Conservation (phyloP, 1,139 yeast species). For the Pichia sp. region DNA sequence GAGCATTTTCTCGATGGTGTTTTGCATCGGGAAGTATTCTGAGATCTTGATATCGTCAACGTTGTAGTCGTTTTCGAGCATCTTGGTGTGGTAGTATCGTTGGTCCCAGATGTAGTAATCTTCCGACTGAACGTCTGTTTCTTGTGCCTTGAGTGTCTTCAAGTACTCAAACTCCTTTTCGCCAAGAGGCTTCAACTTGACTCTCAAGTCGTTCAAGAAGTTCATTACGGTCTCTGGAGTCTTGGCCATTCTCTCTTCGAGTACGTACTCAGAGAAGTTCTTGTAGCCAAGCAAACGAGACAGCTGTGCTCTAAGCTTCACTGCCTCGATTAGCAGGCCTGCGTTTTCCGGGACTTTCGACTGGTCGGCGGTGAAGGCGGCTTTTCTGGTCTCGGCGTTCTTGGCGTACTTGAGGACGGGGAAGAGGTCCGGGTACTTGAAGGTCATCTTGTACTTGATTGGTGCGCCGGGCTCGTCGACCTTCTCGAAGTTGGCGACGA, state of each 20-base stretch:
- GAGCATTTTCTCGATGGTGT: conserved; percentile 65
- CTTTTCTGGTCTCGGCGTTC: conserved; percentile 58
- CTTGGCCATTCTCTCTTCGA: conserved; percentile 81
- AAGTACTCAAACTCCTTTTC: conserved; percentile 47
- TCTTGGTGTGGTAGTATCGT: conserved; percentile 57
- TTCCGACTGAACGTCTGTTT: conserved; percentile 35
- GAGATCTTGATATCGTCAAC: conserved; percentile 70
- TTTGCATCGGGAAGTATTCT: conserved; percentile 72
- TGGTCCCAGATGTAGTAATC: conserved; percentile 72
- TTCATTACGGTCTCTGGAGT: conserved; percentile 51
- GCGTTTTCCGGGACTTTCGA: conserved; percentile 62
- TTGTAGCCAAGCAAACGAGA: conserved; percentile 63
- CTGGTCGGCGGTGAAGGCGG: conserved; percentile 62
- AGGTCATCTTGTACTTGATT: conserved; percentile 59
- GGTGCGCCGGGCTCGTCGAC: conserved; percentile 38
- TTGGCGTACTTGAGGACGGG: conserved; percentile 74
- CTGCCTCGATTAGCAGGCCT: conserved; percentile 52
- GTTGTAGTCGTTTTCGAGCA: conserved; percentile 61
- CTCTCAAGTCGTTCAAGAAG: conserved; percentile 58
- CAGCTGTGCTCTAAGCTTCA: conserved; percentile 54
- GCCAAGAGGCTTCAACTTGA: conserved; percentile 57
- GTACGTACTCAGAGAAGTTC: conserved; percentile 60
- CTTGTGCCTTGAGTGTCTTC: conserved; percentile 50
- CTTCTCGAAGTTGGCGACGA: conserved; percentile 52
- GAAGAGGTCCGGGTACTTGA: conserved; percentile 72